Evolutionary conservation across 2,329 filamentous ascomycete species (phyloP).

Genomic region (Aureobasidium musti): DNA sequence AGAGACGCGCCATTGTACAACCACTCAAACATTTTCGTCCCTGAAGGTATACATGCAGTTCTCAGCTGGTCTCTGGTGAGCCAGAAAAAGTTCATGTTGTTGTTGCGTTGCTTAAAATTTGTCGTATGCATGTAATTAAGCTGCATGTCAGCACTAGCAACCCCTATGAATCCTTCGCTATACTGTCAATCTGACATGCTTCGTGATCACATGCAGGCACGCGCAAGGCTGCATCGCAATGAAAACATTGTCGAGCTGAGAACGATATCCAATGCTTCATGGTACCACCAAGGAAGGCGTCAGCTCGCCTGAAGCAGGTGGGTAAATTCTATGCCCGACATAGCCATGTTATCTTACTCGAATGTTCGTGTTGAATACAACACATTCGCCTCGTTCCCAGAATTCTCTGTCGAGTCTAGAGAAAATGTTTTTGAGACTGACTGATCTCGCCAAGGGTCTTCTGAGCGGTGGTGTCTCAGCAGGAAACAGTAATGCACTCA

Average conservation of each 20-base stretch:
- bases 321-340: background rate
- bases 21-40: background rate
- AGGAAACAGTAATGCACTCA: conserved; percentile 18
- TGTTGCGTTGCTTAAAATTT: background rate
- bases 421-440: conserved; percentile 32
- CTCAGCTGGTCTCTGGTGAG: background rate
- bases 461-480: conserved; percentile 29
- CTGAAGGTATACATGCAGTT: background rate
- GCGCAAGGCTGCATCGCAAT: background rate
- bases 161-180: too few relatives aligned
- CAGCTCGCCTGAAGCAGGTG: background rate
- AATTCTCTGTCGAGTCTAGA: background rate
- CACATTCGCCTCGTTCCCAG: background rate
- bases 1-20: background rate
- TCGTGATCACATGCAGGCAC: background rate
- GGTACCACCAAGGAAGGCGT: background rate
- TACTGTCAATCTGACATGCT: background rate
- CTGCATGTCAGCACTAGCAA: conserved; percentile 12
- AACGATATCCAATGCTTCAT: background rate
- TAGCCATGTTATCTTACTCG: background rate
- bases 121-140: background rate
- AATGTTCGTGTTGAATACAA: background rate
- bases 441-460: conserved; percentile 32
- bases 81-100: background rate
- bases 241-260: background rate